phyloP scores from a whole-genome alignment of 306 rosid genomes.

The Cucumis hystrix region DNA sequence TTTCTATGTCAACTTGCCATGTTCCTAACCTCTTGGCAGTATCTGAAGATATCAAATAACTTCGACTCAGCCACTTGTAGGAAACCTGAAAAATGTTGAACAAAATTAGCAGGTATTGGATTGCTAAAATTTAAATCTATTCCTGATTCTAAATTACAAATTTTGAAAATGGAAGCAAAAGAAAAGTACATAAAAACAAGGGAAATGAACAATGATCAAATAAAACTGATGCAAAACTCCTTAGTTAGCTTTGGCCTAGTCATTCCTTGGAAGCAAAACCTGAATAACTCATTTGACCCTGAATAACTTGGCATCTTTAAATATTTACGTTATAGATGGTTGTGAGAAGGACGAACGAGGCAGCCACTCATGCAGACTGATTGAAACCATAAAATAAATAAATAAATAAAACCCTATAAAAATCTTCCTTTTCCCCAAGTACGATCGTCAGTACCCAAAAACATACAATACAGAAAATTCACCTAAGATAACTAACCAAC shows the following conservation, averaged over 20 bases:
- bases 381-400: background rate
- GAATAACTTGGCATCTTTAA: background rate
- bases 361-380: background rate
- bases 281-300: background rate
- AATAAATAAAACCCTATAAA: no score
- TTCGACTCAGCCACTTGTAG: slow-evolving; percentile 96
- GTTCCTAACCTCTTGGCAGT: slow-evolving; percentile 59
- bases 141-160: background rate
- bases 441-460: background rate
- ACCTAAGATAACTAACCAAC: background rate
- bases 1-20: background rate
- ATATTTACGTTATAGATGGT: background rate
- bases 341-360: background rate
- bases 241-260: background rate
- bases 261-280: background rate
- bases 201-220: background rate
- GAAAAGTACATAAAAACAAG: background rate
- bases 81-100: slow-evolving; percentile 47
- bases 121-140: background rate
- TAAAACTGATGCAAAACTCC: background rate
- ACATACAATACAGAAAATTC: background rate
- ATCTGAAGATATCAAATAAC: slow-evolving; percentile 65
- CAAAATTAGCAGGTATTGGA: background rate
- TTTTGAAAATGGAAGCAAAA: background rate
- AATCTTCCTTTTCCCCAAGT: background rate